Evolutionary conservation across 176 grass and related monocot species (phyloP).

Genomic region (Phoenix roebelenii): DNA sequence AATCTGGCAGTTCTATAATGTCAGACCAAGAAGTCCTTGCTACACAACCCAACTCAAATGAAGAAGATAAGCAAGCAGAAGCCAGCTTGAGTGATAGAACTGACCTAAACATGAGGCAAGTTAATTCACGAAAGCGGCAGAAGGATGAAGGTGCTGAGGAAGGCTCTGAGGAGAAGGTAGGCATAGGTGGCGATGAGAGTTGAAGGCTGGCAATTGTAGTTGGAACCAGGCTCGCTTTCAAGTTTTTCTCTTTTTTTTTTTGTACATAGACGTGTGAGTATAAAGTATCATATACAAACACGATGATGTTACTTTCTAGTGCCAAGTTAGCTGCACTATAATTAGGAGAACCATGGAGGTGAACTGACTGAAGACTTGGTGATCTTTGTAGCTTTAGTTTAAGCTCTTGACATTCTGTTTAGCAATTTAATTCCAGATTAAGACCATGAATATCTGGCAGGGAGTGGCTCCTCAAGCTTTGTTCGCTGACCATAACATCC

Average conservation of each 20-base stretch:
- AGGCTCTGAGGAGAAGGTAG: conserved; percentile 23
- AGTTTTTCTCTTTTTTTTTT: too few species aligned
- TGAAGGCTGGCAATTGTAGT: conserved; percentile 6
- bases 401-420: too few species aligned
- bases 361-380: too few species aligned
- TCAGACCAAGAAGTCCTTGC: background rate
- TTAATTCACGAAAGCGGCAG: conserved; percentile 29
- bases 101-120: conserved; percentile 20
- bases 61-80: conserved; percentile 20
- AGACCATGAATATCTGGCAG: background rate
- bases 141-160: conserved; percentile 24
- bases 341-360: too few species aligned
- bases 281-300: too few species aligned
- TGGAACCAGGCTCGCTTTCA: background rate
- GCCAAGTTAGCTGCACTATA: too few species aligned
- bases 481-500: too few species aligned
- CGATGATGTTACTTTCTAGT: too few species aligned
- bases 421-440: background rate
- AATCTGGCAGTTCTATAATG: conserved; percentile 43
- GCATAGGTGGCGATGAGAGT: conserved; percentile 32
- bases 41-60: conserved; percentile 21
- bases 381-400: too few species aligned
- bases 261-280: background rate
- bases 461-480: too few species aligned
- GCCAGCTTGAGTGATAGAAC: conserved; percentile 22